Evolutionary conservation across 306 rosid species (phyloP).

Genomic region (Gastrolobium bilobum): DNA sequence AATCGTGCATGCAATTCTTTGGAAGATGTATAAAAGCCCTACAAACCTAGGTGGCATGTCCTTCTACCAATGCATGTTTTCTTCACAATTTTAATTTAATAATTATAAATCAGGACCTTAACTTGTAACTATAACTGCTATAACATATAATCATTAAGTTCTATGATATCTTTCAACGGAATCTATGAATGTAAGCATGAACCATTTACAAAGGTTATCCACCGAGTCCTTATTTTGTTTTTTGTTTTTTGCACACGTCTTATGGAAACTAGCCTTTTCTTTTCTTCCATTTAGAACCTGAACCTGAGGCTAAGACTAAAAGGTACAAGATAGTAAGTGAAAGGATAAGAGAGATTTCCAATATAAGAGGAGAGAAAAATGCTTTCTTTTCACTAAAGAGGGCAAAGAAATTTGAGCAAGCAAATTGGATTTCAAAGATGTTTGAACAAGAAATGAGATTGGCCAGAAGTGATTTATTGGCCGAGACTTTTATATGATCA

Average conservation of each 20-base stretch:
- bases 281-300: slow-evolving; percentile 20
- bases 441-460: slow-evolving; percentile 41
- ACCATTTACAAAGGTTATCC: not conserved
- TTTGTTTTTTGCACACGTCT: not conserved
- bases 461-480: slow-evolving; percentile 5
- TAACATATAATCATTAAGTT: not conserved
- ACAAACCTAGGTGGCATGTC: not conserved
- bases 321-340: not conserved
- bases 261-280: not conserved
- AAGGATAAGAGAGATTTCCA: slow-evolving; percentile 16
- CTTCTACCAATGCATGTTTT: not conserved
- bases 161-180: not conserved
- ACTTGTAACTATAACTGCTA: not conserved
- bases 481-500: not conserved
- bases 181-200: not conserved
- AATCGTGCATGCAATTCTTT: not conserved
- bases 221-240: not conserved
- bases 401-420: slow-evolving; percentile 35
- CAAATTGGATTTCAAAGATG: slow-evolving; percentile 39
- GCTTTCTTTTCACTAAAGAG: slow-evolving; percentile 41
- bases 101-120: not conserved
- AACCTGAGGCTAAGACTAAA: slow-evolving; percentile 27
- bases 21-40: not conserved
- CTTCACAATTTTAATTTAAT: not conserved
- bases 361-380: slow-evolving; percentile 18